These are phyloP conservation scores for Puccinia polysora DNA, from an alignment of 1,284 basidiomycete genomes.

Conservation along the genomic window DNA sequence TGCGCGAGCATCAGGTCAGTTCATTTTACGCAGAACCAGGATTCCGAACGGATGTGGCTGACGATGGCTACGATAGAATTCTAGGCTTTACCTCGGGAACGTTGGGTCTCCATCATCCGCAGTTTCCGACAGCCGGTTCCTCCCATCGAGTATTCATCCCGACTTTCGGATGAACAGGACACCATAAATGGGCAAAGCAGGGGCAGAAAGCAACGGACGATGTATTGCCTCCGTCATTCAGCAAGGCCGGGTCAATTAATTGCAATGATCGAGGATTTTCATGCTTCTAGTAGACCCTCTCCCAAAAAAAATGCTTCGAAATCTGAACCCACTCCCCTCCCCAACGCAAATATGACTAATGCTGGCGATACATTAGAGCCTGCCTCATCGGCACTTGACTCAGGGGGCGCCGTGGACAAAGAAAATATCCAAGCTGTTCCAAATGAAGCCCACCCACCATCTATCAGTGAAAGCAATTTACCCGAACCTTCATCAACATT, in stretches of 20 bases:
- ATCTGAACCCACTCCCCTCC: neutral
- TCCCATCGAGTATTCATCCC: slow-evolving; percentile 9
- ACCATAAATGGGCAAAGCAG: neutral
- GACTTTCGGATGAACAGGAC: neutral
- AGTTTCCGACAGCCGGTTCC: slow-evolving; percentile 32
- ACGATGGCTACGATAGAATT: neutral
- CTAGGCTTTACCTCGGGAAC: slow-evolving; percentile 18
- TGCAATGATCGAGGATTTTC: slow-evolving; percentile 32
- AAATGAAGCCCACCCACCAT: neutral
- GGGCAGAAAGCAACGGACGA: slow-evolving; percentile 16
- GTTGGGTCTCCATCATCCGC: slow-evolving; percentile 21
- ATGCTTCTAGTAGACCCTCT: slow-evolving; percentile 24
- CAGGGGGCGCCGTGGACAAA: neutral
- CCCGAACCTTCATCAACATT: neutral
- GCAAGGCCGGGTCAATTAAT: slow-evolving; percentile 25
- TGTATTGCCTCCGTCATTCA: slow-evolving; percentile 35
- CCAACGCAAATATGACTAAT: neutral
- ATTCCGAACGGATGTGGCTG: neutral
- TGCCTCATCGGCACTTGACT: no score
- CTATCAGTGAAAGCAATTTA: neutral
- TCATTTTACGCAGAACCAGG: neutral
- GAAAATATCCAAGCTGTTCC: neutral
- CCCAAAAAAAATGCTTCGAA: neutral
- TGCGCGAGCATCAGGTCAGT: slow-evolving; percentile 35
- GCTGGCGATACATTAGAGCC: neutral